Evolutionary conservation across 331 rosid genomes (phyloP).

Genomic region (Quercus tomentella): DNA sequence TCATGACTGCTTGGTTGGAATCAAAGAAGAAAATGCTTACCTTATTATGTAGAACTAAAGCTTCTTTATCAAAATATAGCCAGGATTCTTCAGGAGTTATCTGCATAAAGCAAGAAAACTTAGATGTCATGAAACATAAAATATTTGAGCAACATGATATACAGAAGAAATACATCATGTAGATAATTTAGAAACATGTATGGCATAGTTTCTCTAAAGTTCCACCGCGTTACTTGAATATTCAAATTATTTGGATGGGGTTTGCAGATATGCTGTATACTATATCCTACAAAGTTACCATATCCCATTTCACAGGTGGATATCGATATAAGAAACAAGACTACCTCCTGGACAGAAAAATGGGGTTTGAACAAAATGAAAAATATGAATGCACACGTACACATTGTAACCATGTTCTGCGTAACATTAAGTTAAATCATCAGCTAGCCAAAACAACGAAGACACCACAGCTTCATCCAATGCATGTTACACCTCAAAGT

Average conservation of each 20-base stretch:
- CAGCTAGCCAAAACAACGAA: background rate
- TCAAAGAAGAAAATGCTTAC: slow-evolving; percentile 40
- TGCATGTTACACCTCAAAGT: background rate
- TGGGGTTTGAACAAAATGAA: background rate
- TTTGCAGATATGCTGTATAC: background rate
- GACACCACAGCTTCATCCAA: background rate
- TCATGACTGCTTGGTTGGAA: slow-evolving; percentile 35
- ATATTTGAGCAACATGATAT: slow-evolving; percentile 4
- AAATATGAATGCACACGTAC: background rate
- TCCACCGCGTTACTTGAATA: background rate
- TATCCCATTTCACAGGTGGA: background rate
- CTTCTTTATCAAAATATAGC: slow-evolving; percentile 82
- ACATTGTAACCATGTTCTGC: background rate
- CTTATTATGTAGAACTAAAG: slow-evolving; percentile 75
- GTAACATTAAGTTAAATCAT: background rate
- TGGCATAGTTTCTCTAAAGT: background rate
- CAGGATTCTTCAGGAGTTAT: slow-evolving; percentile 77
- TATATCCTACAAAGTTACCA: background rate
- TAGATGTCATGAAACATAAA: background rate
- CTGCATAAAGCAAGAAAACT: slow-evolving; percentile 44
- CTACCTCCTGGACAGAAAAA: background rate
- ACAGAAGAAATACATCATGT: background rate
- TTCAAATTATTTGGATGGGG: background rate
- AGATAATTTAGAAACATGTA: slow-evolving; percentile 1
- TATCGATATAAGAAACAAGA: background rate